phyloP scores from a whole-genome alignment of 495 filamentous ascomycete species.

The Xylaria grammica region DNA sequence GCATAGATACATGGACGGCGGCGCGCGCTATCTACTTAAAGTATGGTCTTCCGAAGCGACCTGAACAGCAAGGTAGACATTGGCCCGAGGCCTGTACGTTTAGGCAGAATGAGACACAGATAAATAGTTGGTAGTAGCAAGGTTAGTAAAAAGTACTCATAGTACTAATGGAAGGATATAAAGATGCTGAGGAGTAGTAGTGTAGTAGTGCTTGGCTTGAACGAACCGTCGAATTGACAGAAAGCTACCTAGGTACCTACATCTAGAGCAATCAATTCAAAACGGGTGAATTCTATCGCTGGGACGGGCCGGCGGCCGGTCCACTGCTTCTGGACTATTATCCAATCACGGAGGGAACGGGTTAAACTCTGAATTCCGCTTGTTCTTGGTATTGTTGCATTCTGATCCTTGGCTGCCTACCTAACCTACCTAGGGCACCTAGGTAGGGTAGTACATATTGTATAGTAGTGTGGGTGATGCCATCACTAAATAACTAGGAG shows the following conservation, averaged over 20 bases:
- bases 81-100: no score
- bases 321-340: constrained; percentile 1
- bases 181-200: no score
- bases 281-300: background rate
- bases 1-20: constrained; percentile 4
- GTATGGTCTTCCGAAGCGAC: no score
- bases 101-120: no score
- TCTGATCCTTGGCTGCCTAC: background rate
- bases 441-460: background rate
- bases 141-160: no score
- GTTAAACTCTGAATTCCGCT: constrained; percentile 1
- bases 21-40: constrained; percentile 7
- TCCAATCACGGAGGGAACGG: background rate
- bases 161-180: no score
- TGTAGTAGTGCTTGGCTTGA: no score
- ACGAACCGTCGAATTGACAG: constrained; percentile 2
- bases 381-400: background rate
- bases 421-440: background rate
- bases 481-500: background rate
- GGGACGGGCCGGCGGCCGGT: constrained; percentile 14
- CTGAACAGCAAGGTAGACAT: background rate
- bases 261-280: constrained; percentile 9
- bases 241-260: no score
- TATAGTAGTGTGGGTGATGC: background rate
- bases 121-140: no score